A percentile compares a stretch with the other conserved stretches of the same genome.
Evolutionary conservation across 2,329 filamentous ascomycete genomes (phyloP).

Genomic region (Fusarium verticillioides): DNA sequence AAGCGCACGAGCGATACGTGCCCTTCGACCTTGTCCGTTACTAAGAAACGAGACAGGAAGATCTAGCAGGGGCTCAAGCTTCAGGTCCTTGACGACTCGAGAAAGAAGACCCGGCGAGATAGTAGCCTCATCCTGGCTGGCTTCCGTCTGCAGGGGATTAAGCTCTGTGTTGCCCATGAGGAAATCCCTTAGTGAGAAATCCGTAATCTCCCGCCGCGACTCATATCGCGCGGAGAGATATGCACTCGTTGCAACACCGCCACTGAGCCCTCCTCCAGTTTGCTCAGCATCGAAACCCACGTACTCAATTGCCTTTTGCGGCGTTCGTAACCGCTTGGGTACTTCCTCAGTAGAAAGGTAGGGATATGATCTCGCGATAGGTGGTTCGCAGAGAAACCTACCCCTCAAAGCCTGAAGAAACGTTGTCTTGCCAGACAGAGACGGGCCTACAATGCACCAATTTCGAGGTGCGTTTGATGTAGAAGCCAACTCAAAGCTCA

Average conservation of each 20-base stretch:
- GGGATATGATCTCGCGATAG: constrained; percentile 80
- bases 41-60: constrained; percentile 91
- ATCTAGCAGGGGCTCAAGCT: constrained; percentile 74
- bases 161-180: constrained; percentile 84
- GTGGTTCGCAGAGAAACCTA: constrained; percentile 78
- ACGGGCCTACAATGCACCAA: constrained; percentile 88
- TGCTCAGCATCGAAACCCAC: constrained; percentile 88
- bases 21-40: constrained; percentile 90
- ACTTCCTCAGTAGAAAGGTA: constrained; percentile 75
- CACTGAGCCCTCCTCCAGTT: constrained; percentile 61
- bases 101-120: constrained; percentile 64
- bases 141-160: constrained; percentile 68
- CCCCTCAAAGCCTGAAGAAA: constrained; percentile 84
- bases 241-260: constrained; percentile 72
- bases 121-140: constrained; percentile 57
- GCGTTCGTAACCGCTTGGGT: constrained; percentile 64
- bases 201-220: constrained; percentile 84
- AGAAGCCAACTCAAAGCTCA: constrained; percentile 77
- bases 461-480: constrained; percentile 63
- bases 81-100: constrained; percentile 75
- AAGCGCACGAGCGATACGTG: constrained; percentile 88
- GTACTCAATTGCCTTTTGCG: constrained; percentile 80
- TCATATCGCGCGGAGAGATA: constrained; percentile 94
- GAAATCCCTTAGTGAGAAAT: constrained; percentile 86
- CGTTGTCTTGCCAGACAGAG: constrained; percentile 81